Conservation (phyloP, 306 rosid genomes). For the Mucuna pruriens region DNA sequence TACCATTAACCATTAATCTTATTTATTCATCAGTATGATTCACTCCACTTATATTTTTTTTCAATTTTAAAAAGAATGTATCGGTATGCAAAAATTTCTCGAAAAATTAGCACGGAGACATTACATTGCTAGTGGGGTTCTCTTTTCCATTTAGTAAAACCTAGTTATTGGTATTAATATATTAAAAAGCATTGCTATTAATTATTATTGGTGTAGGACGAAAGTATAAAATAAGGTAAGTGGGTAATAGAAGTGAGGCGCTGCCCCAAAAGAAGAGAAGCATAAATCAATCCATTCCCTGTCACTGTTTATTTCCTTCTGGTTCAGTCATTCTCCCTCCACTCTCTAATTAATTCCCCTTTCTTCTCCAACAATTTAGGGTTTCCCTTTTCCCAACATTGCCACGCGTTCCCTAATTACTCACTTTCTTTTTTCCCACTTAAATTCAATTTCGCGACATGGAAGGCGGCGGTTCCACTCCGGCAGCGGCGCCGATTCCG, state of each 20-base stretch:
- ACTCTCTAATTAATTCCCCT: not conserved
- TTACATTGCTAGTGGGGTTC: too few relatives aligned
- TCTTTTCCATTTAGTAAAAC: too few relatives aligned
- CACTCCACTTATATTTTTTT: too few relatives aligned
- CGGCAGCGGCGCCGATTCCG: slow-evolving; percentile 65
- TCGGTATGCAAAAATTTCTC: too few relatives aligned
- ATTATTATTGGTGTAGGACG: not conserved
- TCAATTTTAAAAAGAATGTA: too few relatives aligned
- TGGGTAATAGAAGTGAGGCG: not conserved
- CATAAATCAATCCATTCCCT: not conserved
- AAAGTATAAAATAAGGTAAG: not conserved
- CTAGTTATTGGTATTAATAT: too few relatives aligned
- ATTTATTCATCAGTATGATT: too few relatives aligned
- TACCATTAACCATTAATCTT: too few relatives aligned
- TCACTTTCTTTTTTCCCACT: not conserved
- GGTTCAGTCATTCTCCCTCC: not conserved
- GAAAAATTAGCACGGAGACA: too few relatives aligned
- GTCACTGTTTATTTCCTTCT: not conserved
- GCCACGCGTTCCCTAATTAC: slow-evolving; percentile 21
- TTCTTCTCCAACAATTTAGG: slow-evolving; percentile 35
- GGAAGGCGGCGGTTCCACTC: slow-evolving; percentile 55
- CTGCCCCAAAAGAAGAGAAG: not conserved
- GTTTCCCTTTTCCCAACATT: slow-evolving; percentile 44
- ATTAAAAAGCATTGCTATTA: not conserved
- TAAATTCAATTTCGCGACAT: slow-evolving; percentile 25